Evolutionary conservation across 495 filamentous ascomycete species (phyloP).

Genomic region (Penicillium paradoxum): DNA sequence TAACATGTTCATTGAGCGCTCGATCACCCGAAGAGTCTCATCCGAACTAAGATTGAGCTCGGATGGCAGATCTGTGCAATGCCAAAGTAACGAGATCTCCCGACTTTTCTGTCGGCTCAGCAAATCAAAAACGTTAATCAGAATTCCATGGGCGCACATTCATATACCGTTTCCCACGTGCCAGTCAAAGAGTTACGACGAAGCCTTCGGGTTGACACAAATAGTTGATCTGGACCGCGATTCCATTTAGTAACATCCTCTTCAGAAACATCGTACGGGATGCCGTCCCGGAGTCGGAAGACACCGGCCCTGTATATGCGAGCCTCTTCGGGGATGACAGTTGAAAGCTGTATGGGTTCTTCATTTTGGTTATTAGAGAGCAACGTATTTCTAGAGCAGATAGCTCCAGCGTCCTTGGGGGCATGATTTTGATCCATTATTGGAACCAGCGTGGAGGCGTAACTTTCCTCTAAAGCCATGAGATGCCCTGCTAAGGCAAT

Average conservation of each 20-base stretch:
- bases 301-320: background rate
- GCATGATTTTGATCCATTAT: background rate
- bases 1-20: background rate
- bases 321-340: background rate
- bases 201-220: background rate
- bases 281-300: background rate
- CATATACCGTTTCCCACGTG: background rate
- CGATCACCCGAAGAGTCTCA: background rate
- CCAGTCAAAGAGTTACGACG: background rate
- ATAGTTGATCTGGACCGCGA: background rate
- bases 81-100: background rate
- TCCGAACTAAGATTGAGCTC: background rate
- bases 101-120: background rate
- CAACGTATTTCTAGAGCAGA: background rate
- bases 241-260: background rate
- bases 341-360: background rate
- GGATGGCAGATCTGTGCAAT: background rate
- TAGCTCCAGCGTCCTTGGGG: background rate
- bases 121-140: no score
- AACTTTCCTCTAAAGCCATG: conserved; percentile 30
- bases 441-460: conserved; percentile 1
- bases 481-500: conserved; percentile 15
- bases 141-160: background rate
- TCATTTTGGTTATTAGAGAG: no score
- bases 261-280: background rate